Conservation (phyloP, 2,329 filamentous ascomycete species). For the Xylaria sp. region DNA sequence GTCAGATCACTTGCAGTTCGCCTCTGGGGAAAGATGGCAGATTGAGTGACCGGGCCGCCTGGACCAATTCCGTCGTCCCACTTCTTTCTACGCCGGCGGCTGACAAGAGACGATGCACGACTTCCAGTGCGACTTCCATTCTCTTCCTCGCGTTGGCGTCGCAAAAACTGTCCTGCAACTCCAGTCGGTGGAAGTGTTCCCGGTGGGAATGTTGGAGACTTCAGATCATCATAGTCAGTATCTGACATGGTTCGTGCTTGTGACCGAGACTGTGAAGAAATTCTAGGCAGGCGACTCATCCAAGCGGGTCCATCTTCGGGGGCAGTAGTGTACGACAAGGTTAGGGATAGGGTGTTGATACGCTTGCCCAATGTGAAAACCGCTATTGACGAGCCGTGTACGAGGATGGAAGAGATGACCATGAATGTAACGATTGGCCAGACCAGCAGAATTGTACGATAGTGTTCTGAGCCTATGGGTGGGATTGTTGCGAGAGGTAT, state of each 20-base stretch:
- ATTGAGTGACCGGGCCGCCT: constrained; percentile 89
- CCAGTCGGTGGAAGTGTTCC: constrained; percentile 79
- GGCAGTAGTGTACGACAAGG: constrained; percentile 93
- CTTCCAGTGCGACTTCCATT: constrained; percentile 64
- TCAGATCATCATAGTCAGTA: constrained; percentile 74
- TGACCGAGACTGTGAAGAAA: constrained; percentile 76
- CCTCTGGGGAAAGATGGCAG: constrained; percentile 81
- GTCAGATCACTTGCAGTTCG: constrained; percentile 49
- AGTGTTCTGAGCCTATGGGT: constrained; percentile 64
- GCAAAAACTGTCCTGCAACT: constrained; percentile 79
- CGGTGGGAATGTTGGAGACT: constrained; percentile 69
- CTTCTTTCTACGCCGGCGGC: constrained; percentile 73
- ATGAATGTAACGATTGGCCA: constrained; percentile 97
- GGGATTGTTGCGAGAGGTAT: constrained; percentile 77
- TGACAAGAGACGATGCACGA: constrained; percentile 69
- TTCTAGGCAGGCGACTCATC: constrained; percentile 90
- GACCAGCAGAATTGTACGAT: constrained; percentile 82
- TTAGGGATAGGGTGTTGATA: constrained; percentile 95
- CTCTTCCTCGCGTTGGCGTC: constrained; percentile 83
- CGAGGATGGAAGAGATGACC: constrained; percentile 91
- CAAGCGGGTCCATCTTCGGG: constrained; percentile 89
- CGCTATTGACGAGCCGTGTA: constrained; percentile 97
- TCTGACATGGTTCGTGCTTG: constrained; percentile 88
- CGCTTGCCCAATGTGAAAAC: constrained; percentile 98
- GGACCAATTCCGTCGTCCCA: constrained; percentile 79